A percentile compares a stretch with the other conserved stretches of the same genome.
phyloP scores from a whole-genome alignment of 2,329 filamentous ascomycete genomes.

The Apiospora phragmitis region DNA sequence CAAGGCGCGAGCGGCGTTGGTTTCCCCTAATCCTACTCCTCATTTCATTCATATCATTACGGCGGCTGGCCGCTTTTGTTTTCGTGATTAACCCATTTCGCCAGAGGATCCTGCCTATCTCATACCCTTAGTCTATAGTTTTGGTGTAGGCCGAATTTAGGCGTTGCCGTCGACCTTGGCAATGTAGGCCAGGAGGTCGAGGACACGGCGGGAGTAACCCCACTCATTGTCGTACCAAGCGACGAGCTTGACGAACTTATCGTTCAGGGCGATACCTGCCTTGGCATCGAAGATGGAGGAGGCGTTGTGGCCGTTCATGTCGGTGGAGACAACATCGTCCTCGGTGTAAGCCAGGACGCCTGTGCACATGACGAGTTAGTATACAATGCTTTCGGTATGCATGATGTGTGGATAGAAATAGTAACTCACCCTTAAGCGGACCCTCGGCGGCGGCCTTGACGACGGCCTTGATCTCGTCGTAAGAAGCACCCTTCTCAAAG shows the following conservation, averaged over 20 bases:
- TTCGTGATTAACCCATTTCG: constrained; percentile 6
- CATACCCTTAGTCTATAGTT: constrained; percentile 20
- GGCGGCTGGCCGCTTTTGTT: neutral
- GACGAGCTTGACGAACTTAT: constrained; percentile 98
- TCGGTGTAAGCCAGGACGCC: constrained; percentile 93
- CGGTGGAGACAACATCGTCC: constrained; percentile 92
- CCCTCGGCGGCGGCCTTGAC: constrained; percentile 87
- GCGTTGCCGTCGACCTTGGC: constrained; percentile 71
- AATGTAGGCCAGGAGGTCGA: constrained; percentile 79
- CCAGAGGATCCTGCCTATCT: neutral
- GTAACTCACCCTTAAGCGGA: constrained; percentile 74
- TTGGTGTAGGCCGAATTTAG: constrained; percentile 30
- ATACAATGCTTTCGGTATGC: neutral
- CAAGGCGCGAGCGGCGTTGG: neutral
- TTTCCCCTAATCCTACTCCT: neutral
- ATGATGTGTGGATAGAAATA: neutral
- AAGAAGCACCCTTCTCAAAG: constrained; percentile 83
- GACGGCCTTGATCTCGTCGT: constrained; percentile 90
- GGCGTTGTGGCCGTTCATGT: constrained; percentile 88
- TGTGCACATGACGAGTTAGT: constrained; percentile 35
- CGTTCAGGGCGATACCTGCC: constrained; percentile 97
- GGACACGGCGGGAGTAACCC: constrained; percentile 96
- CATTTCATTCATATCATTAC: constrained; percentile 1
- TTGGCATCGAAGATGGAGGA: constrained; percentile 99
- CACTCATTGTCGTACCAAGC: constrained; percentile 99